Conservation (phyloP, 305 asterid genomes). For the Ajuga reptans region DNA sequence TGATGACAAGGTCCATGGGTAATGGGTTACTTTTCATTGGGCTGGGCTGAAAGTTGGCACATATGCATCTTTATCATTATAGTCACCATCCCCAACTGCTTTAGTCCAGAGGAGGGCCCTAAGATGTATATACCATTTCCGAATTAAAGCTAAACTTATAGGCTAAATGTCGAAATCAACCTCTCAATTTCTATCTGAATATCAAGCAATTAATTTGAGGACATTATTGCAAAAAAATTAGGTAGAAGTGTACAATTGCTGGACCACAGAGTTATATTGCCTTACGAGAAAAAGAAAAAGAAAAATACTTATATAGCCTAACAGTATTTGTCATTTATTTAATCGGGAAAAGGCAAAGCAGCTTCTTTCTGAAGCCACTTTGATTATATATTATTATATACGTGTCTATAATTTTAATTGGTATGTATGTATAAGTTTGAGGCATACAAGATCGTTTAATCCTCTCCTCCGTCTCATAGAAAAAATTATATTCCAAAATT, state of each 20-base stretch:
- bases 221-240: neutral
- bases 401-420: neutral
- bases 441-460: too few relatives aligned
- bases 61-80: neutral
- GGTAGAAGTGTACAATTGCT: neutral
- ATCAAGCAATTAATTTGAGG: neutral
- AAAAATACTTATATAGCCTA: neutral
- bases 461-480: too few relatives aligned
- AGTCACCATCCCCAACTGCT: conserved; percentile 14
- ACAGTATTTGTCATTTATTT: neutral
- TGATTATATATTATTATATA: too few relatives aligned
- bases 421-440: too few relatives aligned
- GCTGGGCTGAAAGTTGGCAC: neutral
- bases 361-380: too few relatives aligned
- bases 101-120: neutral
- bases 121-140: neutral
- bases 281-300: too few relatives aligned
- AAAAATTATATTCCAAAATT: too few relatives aligned
- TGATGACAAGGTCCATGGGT: neutral
- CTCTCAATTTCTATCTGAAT: neutral
- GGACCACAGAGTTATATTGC: neutral
- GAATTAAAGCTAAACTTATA: neutral
- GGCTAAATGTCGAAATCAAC: conserved; percentile 9
- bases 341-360: neutral
- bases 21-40: neutral